Evolutionary conservation across 306 rosid genomes (phyloP).

Genomic region (Chamaecrista fasciculata): DNA sequence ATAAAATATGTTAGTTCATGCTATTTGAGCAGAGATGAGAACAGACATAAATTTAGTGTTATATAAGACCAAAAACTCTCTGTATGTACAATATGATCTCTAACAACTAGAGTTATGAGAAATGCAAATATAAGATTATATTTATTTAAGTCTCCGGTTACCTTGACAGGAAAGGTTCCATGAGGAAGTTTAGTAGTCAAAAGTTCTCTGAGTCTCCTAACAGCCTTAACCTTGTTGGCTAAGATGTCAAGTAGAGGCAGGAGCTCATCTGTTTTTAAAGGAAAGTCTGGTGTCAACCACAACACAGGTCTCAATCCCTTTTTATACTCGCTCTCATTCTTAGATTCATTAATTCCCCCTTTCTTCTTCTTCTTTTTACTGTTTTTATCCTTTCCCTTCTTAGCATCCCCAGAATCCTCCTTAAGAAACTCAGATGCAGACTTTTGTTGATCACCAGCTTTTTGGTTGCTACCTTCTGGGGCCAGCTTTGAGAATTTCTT

Average conservation of each 20-base stretch:
- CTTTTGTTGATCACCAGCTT: constrained; percentile 65
- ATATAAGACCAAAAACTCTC: background rate
- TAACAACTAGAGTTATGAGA: background rate
- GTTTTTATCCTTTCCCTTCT: constrained; percentile 85
- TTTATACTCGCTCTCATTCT: constrained; percentile 94
- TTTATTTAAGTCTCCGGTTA: constrained; percentile 25
- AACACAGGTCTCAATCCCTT: constrained; percentile 97
- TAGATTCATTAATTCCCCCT: constrained; percentile 54
- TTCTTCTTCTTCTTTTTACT: constrained; percentile 88
- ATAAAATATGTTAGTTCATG: background rate
- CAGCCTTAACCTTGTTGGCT: constrained; percentile 96
- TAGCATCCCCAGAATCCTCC: constrained; percentile 66
- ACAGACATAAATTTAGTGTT: background rate
- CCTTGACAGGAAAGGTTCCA: constrained; percentile 98
- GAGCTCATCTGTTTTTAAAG: constrained; percentile 95
- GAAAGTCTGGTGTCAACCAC: constrained; percentile 98
- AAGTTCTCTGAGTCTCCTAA: constrained; percentile 94
- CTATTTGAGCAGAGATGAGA: background rate
- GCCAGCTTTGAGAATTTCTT: constrained; percentile 77
- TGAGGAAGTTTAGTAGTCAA: constrained; percentile 94
- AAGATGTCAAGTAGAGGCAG: constrained; percentile 95
- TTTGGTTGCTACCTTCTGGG: constrained; percentile 73
- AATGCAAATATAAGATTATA: background rate
- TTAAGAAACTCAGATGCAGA: constrained; percentile 52
- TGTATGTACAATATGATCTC: background rate